Evolutionary conservation across 2,329 filamentous ascomycete genomes (phyloP), one percentile per base, ranked within the genome.

Genomic region (Alternaria ethzedia): DNA sequence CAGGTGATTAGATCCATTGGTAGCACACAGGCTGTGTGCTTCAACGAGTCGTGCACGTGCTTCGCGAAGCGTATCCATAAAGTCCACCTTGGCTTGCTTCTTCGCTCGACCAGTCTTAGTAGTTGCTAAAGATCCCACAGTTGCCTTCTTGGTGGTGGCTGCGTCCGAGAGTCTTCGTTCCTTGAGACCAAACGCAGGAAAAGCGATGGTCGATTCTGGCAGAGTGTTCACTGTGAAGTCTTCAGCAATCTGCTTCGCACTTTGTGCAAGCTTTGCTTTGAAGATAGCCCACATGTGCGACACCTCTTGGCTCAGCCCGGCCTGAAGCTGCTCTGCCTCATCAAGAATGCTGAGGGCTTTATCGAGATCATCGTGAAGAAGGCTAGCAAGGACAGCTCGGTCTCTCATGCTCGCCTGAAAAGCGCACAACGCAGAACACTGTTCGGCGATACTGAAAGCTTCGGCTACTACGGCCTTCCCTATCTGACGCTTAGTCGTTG

Each of bases 161-260:
- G 62, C 69, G 43, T 78, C 75, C 4, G 75, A 77, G 12, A 68
- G 61, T 51, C 68, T 75, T 15, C 70, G 64, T 4, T 78, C 75
- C 5, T 71, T 71, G 21, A 67, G 59, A 20, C 72, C 72, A 21
- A 95, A 84, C 0, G 92, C 89, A 2, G 94, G 93, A 63, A 95
- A 91, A 0, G 94, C 96, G 25, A 97, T 89, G 0, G 94, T 97
- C 0, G 96, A 97, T 73, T 99, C 96, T 49, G 95, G 92, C 15
- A 98, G 86, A 10, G 95, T 91, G 17, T 93, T 96, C 78, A 95
- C 96, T 4, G 96, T 91, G 3, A 94, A 90, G 78, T 97, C 92
- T 5, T 87, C 86, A 12, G 89, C 86, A 83, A 97, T 92, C 72
- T 90, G 86, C 50, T 90, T 88, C 71, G 91, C 84, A 65, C 90